Evolutionary conservation across 768 basidiomycete genomes (phyloP).

Genomic region (Aureoboletus auriporus): DNA sequence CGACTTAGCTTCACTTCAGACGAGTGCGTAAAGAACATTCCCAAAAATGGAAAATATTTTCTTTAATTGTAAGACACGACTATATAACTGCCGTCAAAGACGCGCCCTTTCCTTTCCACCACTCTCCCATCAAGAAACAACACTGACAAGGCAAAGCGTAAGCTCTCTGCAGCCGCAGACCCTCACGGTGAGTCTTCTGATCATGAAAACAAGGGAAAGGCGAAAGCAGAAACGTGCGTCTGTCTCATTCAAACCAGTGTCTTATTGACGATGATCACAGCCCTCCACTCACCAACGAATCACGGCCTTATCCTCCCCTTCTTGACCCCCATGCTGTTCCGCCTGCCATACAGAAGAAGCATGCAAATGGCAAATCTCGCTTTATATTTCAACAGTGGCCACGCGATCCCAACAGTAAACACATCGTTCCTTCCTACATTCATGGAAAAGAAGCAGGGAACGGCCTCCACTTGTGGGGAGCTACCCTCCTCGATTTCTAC

Average conservation of each 20-base stretch:
- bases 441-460: slow-evolving; percentile 21
- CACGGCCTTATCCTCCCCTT: background rate
- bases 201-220: slow-evolving; percentile 1
- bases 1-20: too few species aligned
- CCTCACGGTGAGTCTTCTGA: background rate
- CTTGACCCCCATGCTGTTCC: slow-evolving; percentile 8
- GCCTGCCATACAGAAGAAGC: background rate
- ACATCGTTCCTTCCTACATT: slow-evolving; percentile 3
- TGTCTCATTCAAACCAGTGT: background rate
- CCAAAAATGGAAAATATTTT: too few species aligned
- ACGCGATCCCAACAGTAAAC: slow-evolving; percentile 22
- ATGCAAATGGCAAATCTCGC: slow-evolving; percentile 2
- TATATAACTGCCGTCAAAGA: too few species aligned
- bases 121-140: slow-evolving; percentile 20
- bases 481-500: slow-evolving; percentile 29
- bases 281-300: background rate
- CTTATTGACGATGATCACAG: background rate
- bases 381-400: slow-evolving; percentile 24
- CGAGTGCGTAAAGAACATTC: too few species aligned
- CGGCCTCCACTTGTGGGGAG: slow-evolving; percentile 22
- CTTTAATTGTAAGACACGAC: too few species aligned
- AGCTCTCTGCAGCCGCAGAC: slow-evolving; percentile 23
- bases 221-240: background rate
- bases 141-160: slow-evolving; percentile 14
- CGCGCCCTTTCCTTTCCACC: background rate